These are phyloP conservation scores for Tetrahymena borealis DNA, from an alignment of 73 alveolate species.

Conservation along the genomic window DNA sequence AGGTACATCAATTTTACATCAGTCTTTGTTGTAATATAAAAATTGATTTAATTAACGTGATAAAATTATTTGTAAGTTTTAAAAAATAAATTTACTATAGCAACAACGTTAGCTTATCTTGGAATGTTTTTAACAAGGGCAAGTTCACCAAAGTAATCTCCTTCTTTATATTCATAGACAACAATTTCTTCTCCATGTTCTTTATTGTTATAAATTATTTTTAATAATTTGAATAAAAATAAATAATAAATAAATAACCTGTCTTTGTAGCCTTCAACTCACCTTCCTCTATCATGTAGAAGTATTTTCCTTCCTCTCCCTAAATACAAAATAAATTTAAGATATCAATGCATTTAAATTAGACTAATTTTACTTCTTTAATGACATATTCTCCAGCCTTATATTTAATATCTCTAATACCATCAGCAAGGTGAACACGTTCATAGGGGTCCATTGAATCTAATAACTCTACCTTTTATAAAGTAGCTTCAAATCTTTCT, in stretches of 20 bases:
- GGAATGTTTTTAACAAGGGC: constrained; percentile 89
- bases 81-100: constrained; percentile 22
- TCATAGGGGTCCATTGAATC: constrained; percentile 81
- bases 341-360: background rate
- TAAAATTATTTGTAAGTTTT: background rate
- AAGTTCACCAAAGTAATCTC: constrained; percentile 92
- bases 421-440: constrained; percentile 81
- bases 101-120: constrained; percentile 84
- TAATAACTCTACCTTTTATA: constrained; percentile 58
- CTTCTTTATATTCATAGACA: constrained; percentile 69
- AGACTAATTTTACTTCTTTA: constrained; percentile 15
- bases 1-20: constrained; percentile 49
- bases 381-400: constrained; percentile 65
- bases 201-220: constrained; percentile 18
- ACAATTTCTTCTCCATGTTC: constrained; percentile 63
- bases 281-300: constrained; percentile 90
- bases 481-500: constrained; percentile 78
- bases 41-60: background rate
- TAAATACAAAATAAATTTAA: background rate
- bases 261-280: constrained; percentile 80
- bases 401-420: constrained; percentile 52
- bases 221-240: background rate
- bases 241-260: constrained; percentile 38
- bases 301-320: constrained; percentile 87
- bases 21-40: background rate